Evolutionary conservation across 148 eudicot genomes (phyloP).

Genomic region (Gaultheria prostrata): DNA sequence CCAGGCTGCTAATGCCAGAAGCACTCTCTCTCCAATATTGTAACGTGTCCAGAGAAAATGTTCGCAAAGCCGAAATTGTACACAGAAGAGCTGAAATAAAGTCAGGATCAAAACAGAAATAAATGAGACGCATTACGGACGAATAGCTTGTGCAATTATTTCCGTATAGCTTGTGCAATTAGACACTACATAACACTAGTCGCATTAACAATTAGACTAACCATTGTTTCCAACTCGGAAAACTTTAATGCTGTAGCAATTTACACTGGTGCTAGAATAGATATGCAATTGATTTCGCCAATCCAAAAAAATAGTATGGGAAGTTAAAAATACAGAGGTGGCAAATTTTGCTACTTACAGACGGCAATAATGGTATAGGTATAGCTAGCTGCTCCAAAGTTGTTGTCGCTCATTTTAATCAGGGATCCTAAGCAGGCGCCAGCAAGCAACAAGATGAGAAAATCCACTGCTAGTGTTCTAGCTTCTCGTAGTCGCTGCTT

Average conservation of each 20-base stretch:
- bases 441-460: conserved; percentile 59
- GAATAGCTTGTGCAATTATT: background rate
- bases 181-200: background rate
- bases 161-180: background rate
- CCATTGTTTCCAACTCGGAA: background rate
- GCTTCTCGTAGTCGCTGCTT: conserved; percentile 67
- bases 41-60: conserved; percentile 85
- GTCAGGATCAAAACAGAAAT: background rate
- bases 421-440: conserved; percentile 64
- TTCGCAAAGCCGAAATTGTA: conserved; percentile 85
- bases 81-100: conserved; percentile 76
- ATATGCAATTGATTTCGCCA: background rate
- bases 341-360: conserved; percentile 40
- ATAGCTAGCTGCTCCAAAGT: conserved; percentile 55
- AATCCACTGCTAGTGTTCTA: conserved; percentile 52
- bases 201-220: background rate
- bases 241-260: background rate
- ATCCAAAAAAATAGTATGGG: background rate
- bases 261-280: background rate
- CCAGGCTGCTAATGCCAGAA: conserved; percentile 93
- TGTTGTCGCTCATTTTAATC: conserved; percentile 42
- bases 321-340: background rate
- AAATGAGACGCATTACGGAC: background rate
- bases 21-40: conserved; percentile 92
- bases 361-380: conserved; percentile 62